Conservation (phyloP, 306 rosid species). For the Trifolium repens region DNA sequence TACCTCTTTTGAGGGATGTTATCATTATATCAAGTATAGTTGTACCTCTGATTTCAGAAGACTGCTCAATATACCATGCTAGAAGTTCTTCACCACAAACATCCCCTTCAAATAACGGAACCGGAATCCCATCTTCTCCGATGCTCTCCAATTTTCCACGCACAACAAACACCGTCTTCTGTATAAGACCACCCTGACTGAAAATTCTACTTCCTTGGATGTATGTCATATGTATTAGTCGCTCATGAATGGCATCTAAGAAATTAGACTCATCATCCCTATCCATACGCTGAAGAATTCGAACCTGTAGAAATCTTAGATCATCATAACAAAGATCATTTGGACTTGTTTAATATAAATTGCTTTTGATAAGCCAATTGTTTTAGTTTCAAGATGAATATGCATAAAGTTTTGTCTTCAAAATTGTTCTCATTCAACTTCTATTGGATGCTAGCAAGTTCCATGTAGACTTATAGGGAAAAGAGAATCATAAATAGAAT, state of each 20-base stretch:
- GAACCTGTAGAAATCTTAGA: conserved; percentile 36
- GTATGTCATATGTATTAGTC: conserved; percentile 68
- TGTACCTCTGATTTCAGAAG: conserved; percentile 73
- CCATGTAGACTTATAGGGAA: not conserved
- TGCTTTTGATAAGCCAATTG: conserved; percentile 16
- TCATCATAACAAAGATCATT: not conserved
- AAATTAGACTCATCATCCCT: conserved; percentile 15
- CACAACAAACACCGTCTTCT: conserved; percentile 85
- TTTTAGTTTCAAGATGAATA: conserved; percentile 19
- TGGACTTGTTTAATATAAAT: not conserved
- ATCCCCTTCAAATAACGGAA: conserved; percentile 73
- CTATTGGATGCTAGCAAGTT: not conserved
- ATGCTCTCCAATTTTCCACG: conserved; percentile 78
- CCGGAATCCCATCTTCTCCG: conserved; percentile 61
- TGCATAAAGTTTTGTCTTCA: conserved; percentile 12
- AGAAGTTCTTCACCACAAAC: conserved; percentile 92
- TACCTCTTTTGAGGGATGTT: not conserved
- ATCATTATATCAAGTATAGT: not conserved
- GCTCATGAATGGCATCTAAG: conserved; percentile 58
- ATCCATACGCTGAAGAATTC: not conserved
- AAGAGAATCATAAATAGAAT: not conserved
- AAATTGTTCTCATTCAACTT: not conserved
- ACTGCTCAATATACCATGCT: conserved; percentile 54
- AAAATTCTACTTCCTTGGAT: conserved; percentile 69
- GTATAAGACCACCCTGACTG: conserved; percentile 57